Percentiles rank a stretch among this genome's conserved stretches.
Evolutionary conservation across 306 rosid species (phyloP).

Genomic region (Acacia crassicarpa): DNA sequence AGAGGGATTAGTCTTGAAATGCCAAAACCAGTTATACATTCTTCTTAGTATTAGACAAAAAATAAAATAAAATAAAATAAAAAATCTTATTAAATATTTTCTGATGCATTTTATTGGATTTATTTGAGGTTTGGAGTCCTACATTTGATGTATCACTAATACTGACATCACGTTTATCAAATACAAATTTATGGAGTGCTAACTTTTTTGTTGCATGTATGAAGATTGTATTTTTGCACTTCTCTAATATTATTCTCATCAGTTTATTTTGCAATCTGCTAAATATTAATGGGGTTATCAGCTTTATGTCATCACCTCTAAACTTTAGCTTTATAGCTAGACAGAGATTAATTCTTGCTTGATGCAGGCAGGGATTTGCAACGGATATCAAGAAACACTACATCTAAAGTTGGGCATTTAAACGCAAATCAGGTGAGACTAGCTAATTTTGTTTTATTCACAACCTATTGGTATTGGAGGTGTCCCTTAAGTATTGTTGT

Average conservation of each 20-base stretch:
- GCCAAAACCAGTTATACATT: neutral
- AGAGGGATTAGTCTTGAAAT: neutral
- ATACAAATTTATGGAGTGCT: neutral
- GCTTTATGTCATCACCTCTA: neutral
- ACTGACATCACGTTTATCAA: neutral
- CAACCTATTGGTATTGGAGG: neutral
- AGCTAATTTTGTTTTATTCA: neutral
- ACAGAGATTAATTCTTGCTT: conserved; percentile 57
- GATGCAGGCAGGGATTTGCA: conserved; percentile 99
- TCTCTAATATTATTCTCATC: neutral
- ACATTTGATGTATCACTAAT: neutral
- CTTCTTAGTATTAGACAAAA: neutral
- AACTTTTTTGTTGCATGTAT: neutral
- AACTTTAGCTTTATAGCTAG: conserved; percentile 27
- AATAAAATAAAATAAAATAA: neutral
- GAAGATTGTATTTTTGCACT: neutral
- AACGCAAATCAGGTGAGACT: conserved; percentile 59
- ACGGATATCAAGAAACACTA: conserved; percentile 60
- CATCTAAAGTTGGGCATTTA: conserved; percentile 67
- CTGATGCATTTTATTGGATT: neutral
- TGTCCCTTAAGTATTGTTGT: neutral
- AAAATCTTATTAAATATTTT: neutral
- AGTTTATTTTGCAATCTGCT: neutral
- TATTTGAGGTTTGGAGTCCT: neutral
- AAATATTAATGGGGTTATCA: neutral